These are phyloP conservation scores for Triticum turgidum DNA, from an alignment of 176 grass and related monocot species.

Conservation along the genomic window DNA sequence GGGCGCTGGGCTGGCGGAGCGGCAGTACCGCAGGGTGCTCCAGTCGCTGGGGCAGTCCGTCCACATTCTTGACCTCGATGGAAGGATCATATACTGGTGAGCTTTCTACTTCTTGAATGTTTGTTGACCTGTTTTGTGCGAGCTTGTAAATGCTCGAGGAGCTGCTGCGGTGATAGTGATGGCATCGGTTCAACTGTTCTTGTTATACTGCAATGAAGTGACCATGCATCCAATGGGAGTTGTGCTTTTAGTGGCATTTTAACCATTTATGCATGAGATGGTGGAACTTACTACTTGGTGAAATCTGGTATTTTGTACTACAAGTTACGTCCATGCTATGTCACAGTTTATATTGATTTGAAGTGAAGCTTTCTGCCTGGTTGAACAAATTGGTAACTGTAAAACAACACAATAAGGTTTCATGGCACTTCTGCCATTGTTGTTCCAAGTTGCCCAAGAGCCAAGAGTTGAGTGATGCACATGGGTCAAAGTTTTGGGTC, in stretches of 20 bases:
- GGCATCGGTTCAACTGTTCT: conserved; percentile 5
- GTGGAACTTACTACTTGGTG: not conserved
- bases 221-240: not conserved
- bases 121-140: not conserved
- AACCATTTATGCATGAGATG: not conserved
- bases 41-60: conserved; percentile 88
- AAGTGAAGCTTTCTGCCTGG: not conserved
- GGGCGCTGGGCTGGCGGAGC: conserved; percentile 55
- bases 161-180: conserved; percentile 1
- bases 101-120: conserved; percentile 27
- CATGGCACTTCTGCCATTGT: not conserved
- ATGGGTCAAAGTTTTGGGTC: no score
- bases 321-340: conserved; percentile 3
- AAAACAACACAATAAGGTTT: not conserved
- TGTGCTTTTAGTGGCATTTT: conserved; percentile 14
- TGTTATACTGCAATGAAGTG: conserved; percentile 1
- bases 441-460: not conserved
- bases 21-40: conserved; percentile 65
- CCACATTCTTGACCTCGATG: conserved; percentile 81
- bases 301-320: not conserved
- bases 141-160: not conserved
- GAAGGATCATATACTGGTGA: conserved; percentile 93
- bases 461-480: not conserved
- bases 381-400: not conserved
- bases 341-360: not conserved